These are phyloP conservation scores for Hypholoma fasciculare DNA, from an alignment of 768 basidiomycete species.

Conservation along the genomic window DNA sequence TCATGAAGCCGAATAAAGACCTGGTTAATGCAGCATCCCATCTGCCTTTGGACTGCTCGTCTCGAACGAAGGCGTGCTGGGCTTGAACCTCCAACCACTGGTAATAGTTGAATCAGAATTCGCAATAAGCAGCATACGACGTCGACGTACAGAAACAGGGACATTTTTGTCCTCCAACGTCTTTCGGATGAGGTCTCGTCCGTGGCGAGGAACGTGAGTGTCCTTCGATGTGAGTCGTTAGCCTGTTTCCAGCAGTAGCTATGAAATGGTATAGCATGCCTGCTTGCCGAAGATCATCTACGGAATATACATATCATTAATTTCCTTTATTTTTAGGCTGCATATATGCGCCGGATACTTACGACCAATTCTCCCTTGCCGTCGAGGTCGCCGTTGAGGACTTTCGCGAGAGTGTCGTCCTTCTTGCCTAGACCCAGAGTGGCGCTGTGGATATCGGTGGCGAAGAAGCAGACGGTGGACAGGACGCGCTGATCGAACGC, in stretches of 20 bases:
- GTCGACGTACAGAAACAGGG: conserved; percentile 58
- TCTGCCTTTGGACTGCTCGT: conserved; percentile 88
- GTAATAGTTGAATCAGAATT: not conserved
- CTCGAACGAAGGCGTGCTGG: conserved; percentile 95
- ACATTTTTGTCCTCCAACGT: conserved; percentile 82
- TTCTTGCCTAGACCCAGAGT: conserved; percentile 83
- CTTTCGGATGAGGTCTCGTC: conserved; percentile 82
- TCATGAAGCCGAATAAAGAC: conserved; percentile 80
- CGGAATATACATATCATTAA: not conserved
- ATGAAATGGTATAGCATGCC: conserved; percentile 34
- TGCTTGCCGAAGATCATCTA: conserved; percentile 97
- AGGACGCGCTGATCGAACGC: conserved; percentile 86
- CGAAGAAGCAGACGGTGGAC: conserved; percentile 91
- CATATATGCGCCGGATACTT: conserved; percentile 24
- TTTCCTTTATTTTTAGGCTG: not conserved
- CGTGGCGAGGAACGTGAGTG: conserved; percentile 88
- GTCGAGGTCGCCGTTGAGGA: conserved; percentile 71
- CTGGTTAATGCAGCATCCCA: conserved; percentile 94
- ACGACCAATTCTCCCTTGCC: conserved; percentile 86
- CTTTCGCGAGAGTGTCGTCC: conserved; percentile 79
- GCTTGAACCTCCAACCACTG: conserved; percentile 96
- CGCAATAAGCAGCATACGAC: not conserved
- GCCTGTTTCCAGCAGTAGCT: not conserved
- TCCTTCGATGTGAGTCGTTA: conserved; percentile 47
- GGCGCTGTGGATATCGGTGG: conserved; percentile 89